A percentile compares a stretch with the other conserved stretches of the same genome.
Evolutionary conservation across 257 asterid genomes (phyloP).

Genomic region (Scutellaria baicalensis): DNA sequence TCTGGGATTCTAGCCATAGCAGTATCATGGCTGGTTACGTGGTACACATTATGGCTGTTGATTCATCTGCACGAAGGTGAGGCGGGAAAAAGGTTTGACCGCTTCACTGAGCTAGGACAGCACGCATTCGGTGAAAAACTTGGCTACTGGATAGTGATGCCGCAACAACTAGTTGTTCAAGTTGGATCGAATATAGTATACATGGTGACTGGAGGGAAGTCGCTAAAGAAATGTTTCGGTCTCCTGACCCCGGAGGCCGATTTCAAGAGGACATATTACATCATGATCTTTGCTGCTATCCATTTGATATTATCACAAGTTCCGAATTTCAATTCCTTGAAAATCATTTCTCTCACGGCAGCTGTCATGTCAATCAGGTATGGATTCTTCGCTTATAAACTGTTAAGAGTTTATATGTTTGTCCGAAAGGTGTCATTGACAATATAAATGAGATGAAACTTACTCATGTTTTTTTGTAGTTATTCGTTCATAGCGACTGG

Average conservation of each 20-base stretch:
- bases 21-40: conserved; percentile 53
- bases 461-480: too few species aligned
- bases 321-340: conserved; percentile 66
- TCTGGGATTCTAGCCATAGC: conserved; percentile 37
- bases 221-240: conserved; percentile 38
- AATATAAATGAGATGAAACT: too few species aligned
- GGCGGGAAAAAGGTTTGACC: conserved; percentile 63
- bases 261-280: conserved; percentile 41
- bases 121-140: conserved; percentile 56
- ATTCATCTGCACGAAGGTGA: conserved; percentile 77
- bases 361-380: conserved; percentile 62
- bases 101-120: conserved; percentile 77
- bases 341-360: conserved; percentile 41
- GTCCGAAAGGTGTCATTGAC: too few species aligned
- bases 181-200: conserved; percentile 51
- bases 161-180: conserved; percentile 58
- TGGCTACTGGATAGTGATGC: conserved; percentile 62
- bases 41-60: conserved; percentile 79
- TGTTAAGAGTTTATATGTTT: too few species aligned
- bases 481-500: too few species aligned
- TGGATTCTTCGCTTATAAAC: too few species aligned
- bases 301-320: conserved; percentile 41
- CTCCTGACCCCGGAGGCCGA: conserved; percentile 11
- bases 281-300: conserved; percentile 32
- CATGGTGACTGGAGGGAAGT: conserved; percentile 77